phyloP scores from a whole-genome alignment of 352 stramenopile genomes.

The Phytophthora agathidicida region DNA sequence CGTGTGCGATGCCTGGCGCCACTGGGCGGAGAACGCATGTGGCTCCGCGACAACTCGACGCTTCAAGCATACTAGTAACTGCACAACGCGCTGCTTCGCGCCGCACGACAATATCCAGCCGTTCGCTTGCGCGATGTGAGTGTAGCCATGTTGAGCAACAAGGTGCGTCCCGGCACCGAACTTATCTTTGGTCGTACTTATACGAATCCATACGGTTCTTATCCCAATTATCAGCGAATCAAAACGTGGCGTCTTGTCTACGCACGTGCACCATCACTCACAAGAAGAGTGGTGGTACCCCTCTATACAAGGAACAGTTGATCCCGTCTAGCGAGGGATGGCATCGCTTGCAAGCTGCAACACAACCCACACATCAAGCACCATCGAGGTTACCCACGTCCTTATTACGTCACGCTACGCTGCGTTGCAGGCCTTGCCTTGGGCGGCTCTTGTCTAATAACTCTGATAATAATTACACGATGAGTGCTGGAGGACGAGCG shows the following conservation, averaged over 20 bases:
- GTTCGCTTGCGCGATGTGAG: background rate
- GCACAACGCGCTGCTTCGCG: background rate
- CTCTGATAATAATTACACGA: conserved; percentile 8
- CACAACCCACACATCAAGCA: conserved; percentile 21
- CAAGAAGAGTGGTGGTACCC: background rate
- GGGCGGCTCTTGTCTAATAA: conserved; percentile 3
- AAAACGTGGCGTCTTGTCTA: no score
- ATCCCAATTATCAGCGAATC: no score
- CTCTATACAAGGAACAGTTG: background rate
- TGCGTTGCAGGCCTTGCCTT: background rate
- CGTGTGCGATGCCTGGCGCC: conserved; percentile 14
- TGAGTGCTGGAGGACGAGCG: conserved; percentile 13
- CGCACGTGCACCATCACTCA: conserved; percentile 10
- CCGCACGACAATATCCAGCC: conserved; percentile 12
- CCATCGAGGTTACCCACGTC: conserved; percentile 4
- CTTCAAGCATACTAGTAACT: conserved; percentile 5
- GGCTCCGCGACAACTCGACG: conserved; percentile 7
- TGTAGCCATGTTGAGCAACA: conserved; percentile 6
- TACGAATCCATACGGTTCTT: no score
- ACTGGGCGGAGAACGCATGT: background rate
- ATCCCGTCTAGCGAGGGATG: conserved; percentile 1
- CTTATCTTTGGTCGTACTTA: no score
- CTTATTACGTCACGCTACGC: conserved; percentile 16
- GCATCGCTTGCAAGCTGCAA: conserved; percentile 4
- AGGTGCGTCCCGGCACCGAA: conserved; percentile 4